A percentile compares a stretch with the other conserved stretches of the same genome.
phyloP scores from a whole-genome alignment of 495 filamentous ascomycete species.

The Penicillium flavigenum region DNA sequence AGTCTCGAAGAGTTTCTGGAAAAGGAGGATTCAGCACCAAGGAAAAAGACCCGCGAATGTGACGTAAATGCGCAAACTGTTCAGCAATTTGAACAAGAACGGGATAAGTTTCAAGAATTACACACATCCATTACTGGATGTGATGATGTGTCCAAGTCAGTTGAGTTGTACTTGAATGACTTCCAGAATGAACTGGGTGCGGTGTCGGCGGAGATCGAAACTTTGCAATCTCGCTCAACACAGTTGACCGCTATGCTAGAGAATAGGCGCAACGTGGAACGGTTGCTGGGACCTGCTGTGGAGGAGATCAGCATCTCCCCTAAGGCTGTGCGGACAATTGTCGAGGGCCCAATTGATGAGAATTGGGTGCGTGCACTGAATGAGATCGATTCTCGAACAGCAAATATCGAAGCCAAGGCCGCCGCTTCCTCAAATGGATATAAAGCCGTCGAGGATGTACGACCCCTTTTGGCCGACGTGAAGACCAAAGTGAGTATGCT shows the following conservation, averaged over 20 bases:
- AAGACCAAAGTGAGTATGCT: conserved; percentile 65
- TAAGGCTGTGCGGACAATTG: conserved; percentile 72
- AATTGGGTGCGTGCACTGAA: conserved; percentile 81
- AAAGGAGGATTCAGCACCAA: conserved; percentile 35
- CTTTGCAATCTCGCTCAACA: conserved; percentile 79
- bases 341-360: conserved; percentile 87
- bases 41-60: conserved; percentile 38
- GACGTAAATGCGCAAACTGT: conserved; percentile 64
- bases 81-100: conserved; percentile 83
- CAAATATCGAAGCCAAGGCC: conserved; percentile 63
- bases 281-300: conserved; percentile 81
- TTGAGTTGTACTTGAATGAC: conserved; percentile 85
- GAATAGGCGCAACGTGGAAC: conserved; percentile 87
- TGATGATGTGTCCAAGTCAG: conserved; percentile 89
- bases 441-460: conserved; percentile 79
- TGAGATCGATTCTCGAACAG: conserved; percentile 77
- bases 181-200: conserved; percentile 89
- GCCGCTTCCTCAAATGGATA: conserved; percentile 58
- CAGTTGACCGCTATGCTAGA: conserved; percentile 83
- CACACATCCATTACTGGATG: conserved; percentile 86
- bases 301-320: conserved; percentile 90
- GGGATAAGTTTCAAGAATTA: conserved; percentile 85
- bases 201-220: conserved; percentile 94
- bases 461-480: conserved; percentile 78
- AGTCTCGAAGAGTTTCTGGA: conserved; percentile 70